phyloP scores from a whole-genome alignment of 768 basidiomycete genomes.

The Tephrocybe sp. region DNA sequence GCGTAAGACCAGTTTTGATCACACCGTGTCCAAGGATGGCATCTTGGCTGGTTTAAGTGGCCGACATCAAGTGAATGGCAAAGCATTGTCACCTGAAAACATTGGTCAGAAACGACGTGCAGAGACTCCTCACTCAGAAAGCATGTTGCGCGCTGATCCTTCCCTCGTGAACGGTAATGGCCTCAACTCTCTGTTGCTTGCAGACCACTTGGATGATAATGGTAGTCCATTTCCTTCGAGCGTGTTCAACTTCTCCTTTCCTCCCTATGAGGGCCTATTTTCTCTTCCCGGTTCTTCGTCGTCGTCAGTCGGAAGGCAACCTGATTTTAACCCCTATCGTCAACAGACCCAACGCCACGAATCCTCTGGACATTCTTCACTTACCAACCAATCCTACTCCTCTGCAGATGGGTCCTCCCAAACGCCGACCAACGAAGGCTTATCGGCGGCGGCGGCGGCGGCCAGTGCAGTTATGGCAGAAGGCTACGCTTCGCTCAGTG shows the following conservation, averaged over 20 bases:
- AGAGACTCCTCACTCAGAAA: constrained; percentile 78
- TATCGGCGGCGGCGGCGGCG: constrained; percentile 65
- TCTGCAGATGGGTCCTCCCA: constrained; percentile 26
- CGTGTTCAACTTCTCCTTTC: constrained; percentile 73
- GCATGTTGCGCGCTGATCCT: constrained; percentile 77
- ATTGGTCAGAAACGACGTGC: constrained; percentile 79
- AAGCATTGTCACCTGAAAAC: constrained; percentile 65
- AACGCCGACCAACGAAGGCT: constrained; percentile 39
- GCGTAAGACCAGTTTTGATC: constrained; percentile 94
- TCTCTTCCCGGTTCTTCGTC: constrained; percentile 41
- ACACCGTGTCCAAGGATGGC: constrained; percentile 75
- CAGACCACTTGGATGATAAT: constrained; percentile 34
- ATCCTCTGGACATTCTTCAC: constrained; percentile 22
- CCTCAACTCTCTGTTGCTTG: constrained; percentile 16
- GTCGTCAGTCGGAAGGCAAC: constrained; percentile 19
- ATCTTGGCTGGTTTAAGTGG: constrained; percentile 59
- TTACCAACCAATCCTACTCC: constrained; percentile 22
- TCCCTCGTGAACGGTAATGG: constrained; percentile 47
- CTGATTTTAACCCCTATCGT: constrained; percentile 15
- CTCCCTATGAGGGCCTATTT: constrained; percentile 65
- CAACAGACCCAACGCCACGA: constrained; percentile 11
- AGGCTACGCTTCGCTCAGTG: constrained; percentile 66
- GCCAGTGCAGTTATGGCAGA: constrained; percentile 74
- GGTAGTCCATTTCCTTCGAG: constrained; percentile 63
- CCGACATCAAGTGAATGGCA: constrained; percentile 81